Evolutionary conservation across 2,329 filamentous ascomycete species (phyloP).

Genomic region (Atkinsonella texensis): DNA sequence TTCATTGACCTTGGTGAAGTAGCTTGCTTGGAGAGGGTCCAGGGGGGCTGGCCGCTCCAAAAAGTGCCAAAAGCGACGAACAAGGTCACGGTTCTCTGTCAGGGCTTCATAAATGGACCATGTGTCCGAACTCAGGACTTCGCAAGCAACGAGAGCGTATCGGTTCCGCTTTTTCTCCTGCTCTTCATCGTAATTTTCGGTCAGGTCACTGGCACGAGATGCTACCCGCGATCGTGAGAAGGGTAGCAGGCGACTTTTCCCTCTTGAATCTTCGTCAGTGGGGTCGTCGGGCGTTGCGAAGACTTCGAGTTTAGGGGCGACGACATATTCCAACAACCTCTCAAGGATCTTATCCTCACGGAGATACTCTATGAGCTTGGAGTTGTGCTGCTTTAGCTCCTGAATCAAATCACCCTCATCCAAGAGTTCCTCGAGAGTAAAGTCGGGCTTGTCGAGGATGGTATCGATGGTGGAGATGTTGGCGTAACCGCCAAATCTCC

Average conservation of each 20-base stretch:
- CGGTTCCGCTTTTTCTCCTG: conserved; percentile 84
- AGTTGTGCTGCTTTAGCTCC: conserved; percentile 96
- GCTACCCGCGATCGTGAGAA: conserved; percentile 42
- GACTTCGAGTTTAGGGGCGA: conserved; percentile 58
- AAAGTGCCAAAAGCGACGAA: conserved; percentile 86
- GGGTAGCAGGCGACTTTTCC: conserved; percentile 29
- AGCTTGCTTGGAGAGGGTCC: conserved; percentile 87
- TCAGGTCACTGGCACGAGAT: conserved; percentile 35
- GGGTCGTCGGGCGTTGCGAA: conserved; percentile 40
- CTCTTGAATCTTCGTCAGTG: conserved; percentile 37
- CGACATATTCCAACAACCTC: conserved; percentile 81
- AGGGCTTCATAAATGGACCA: conserved; percentile 94
- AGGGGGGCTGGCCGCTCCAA: conserved; percentile 72
- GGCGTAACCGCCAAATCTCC: conserved; percentile 98
- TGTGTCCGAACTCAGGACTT: conserved; percentile 88
- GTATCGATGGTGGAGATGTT: conserved; percentile 94
- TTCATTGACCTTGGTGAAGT: conserved; percentile 98
- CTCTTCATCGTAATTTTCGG: conserved; percentile 53
- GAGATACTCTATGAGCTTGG: conserved; percentile 92
- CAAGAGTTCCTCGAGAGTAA: conserved; percentile 88
- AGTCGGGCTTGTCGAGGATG: conserved; percentile 92
- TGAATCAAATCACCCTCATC: conserved; percentile 95
- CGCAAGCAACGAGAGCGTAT: conserved; percentile 86
- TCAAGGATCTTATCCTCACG: conserved; percentile 77
- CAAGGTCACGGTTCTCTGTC: conserved; percentile 66